Base-by-base conservation (phyloP, 1,139 yeast genomes). In the Sugiyamaella novakii region DNA sequence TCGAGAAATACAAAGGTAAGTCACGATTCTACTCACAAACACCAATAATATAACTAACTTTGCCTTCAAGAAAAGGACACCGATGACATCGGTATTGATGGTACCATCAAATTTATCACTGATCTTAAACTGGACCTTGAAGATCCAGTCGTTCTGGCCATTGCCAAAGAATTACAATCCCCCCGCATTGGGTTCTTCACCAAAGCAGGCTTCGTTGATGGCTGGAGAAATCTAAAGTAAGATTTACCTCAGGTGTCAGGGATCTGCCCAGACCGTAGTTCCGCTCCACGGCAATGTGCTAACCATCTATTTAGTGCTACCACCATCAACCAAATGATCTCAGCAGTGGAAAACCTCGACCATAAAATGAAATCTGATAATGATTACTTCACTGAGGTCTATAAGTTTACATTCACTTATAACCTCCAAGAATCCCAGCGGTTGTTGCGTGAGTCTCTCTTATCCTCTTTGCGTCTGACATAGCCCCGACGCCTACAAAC, bases 71-170 rank as follows among this genome's bases (percentile, higher is more conserved):
- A 54, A 14, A 33, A 49, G 55, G 57, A 52, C 6, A 47, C 60
- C 5, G 65, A 65, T 22, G 65, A 59, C 29, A 78, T 78, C 47
- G 92, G 83, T 29, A 75, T 85, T 22, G 92, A 87, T 51, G 97
- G 96, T 0, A 84, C 96, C 0, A 68, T 91, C 17, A 59, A 64
- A 38, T 86, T 83, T 59, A 71, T 88, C 36, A 75, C 72, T 7
- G 96, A 84, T 59, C 68, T 91, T 45, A 80, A 78, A 0, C 73
- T 84, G 39, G 81, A 80, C 14, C 83, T 91, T 0, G 97, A 91
- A 57, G 91, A 91, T 61, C 73, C 80, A 6, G 76, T 71, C 2
- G 83, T 89, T 3, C 71, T 91, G 49, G 81, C 87, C 0, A 67
- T 91, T 14, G 89, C 95, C 1, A 81, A 78, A 60, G 74, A 84